Conservation (phyloP, 2,329 filamentous ascomycete genomes). For the Pestalotiopsis fici region DNA sequence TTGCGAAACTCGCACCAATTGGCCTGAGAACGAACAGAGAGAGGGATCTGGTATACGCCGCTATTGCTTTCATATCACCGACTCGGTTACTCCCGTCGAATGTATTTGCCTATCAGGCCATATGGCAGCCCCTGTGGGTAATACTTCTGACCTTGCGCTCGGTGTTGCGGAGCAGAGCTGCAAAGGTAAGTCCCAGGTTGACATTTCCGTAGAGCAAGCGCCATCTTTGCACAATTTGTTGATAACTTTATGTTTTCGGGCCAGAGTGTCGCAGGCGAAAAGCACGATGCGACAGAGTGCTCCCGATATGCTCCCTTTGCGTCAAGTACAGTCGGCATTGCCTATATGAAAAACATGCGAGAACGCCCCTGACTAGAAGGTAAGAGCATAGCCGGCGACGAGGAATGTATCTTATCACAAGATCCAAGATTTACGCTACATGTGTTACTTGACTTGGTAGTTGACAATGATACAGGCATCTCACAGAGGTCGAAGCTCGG, state of each 20-base stretch:
- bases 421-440: background rate
- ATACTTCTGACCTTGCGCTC: slow-evolving; percentile 13
- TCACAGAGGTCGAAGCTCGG: slow-evolving; percentile 44
- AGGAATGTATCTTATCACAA: background rate
- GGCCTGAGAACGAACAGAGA: too few species aligned
- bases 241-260: too few species aligned
- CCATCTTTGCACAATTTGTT: background rate
- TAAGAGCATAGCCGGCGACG: slow-evolving; percentile 21
- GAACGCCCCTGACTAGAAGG: slow-evolving; percentile 48
- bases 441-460: background rate
- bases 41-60: too few species aligned
- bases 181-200: slow-evolving; percentile 21
- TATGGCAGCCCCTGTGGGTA: background rate
- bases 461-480: slow-evolving; percentile 25
- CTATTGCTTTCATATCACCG: too few species aligned
- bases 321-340: slow-evolving; percentile 45
- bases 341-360: slow-evolving; percentile 48
- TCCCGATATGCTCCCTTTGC: slow-evolving; percentile 41
- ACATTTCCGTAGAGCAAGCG: too few species aligned
- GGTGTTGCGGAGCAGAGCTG: slow-evolving; percentile 35
- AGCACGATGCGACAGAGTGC: slow-evolving; percentile 36
- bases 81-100: background rate
- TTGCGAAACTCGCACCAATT: too few species aligned
- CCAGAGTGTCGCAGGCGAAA: slow-evolving; percentile 39
- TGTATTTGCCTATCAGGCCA: background rate